A percentile compares a stretch with the other conserved stretches of the same genome.
Evolutionary conservation across 2,329 filamentous ascomycete species (phyloP).

Genomic region (Scorias spongiosa): DNA sequence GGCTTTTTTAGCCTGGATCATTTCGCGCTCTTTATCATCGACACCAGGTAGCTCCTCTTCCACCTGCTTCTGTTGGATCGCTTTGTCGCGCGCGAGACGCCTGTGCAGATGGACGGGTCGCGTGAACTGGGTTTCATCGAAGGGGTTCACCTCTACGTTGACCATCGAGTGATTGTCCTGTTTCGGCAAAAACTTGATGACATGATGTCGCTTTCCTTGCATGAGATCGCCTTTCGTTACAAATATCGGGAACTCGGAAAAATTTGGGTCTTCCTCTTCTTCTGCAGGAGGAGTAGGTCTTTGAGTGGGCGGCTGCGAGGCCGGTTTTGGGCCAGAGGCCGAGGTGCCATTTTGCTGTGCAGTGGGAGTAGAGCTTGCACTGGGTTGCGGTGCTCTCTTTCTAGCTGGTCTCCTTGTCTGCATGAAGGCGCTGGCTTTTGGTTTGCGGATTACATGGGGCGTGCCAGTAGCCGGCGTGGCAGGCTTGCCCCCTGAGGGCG

Average conservation of each 20-base stretch:
- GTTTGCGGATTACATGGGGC: neutral
- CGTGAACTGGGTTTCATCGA: conserved; percentile 71
- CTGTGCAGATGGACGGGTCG: conserved; percentile 79
- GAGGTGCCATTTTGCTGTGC: too few species aligned
- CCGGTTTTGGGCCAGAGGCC: neutral
- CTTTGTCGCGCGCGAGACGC: conserved; percentile 59
- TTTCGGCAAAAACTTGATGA: conserved; percentile 64
- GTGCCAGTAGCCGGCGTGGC: neutral
- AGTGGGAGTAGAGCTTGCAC: too few species aligned
- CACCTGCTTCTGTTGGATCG: conserved; percentile 40
- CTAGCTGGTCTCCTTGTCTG: neutral
- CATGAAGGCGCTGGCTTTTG: neutral
- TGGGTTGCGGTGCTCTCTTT: neutral
- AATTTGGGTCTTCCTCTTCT: conserved; percentile 11
- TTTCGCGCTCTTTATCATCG: conserved; percentile 52
- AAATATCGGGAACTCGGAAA: conserved; percentile 51
- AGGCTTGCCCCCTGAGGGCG: conserved; percentile 1
- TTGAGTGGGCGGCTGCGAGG: neutral
- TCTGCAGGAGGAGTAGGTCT: conserved; percentile 2
- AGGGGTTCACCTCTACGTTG: conserved; percentile 37
- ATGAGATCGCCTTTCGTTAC: conserved; percentile 69
- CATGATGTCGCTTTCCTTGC: conserved; percentile 69
- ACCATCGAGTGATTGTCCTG: conserved; percentile 11
- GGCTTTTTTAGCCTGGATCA: conserved; percentile 44
- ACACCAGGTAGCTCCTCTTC: conserved; percentile 22